A percentile compares a stretch with the other conserved stretches of the same genome.
Conservation (phyloP, 768 basidiomycete species). For the Psilocybe cyanescens region DNA sequence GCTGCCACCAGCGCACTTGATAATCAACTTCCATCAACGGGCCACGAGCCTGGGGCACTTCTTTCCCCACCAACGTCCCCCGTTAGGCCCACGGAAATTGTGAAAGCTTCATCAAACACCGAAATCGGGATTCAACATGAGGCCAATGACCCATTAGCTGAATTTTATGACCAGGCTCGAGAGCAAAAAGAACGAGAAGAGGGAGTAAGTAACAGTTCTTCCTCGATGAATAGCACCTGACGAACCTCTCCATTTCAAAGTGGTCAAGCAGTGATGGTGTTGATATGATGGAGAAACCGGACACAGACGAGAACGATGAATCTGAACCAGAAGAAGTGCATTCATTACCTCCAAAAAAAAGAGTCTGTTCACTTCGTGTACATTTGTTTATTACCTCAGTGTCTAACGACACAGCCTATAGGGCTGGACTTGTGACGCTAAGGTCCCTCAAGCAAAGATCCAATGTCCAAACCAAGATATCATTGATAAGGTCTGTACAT, state of each 20-base stretch:
- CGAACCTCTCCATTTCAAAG: constrained; percentile 21
- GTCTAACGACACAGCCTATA: constrained; percentile 26
- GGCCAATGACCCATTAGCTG: constrained; percentile 58
- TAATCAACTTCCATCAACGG: not conserved
- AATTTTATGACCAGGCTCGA: constrained; percentile 64
- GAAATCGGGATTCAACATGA: not conserved
- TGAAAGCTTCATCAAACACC: not conserved
- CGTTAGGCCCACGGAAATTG: not conserved
- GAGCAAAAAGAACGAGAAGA: constrained; percentile 39
- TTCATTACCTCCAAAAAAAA: constrained; percentile 12
- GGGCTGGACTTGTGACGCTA: constrained; percentile 72
- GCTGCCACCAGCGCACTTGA: not conserved
- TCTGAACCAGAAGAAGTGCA: constrained; percentile 24
- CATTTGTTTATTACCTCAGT: not conserved
- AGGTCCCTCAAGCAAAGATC: constrained; percentile 31
- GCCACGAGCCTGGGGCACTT: constrained; percentile 6
- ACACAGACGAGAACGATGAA: constrained; percentile 25
- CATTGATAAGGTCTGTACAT: constrained; percentile 61
- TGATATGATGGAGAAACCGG: constrained; percentile 8
- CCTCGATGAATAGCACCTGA: not conserved
- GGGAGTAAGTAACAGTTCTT: constrained; percentile 33
- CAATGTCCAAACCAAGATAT: constrained; percentile 71
- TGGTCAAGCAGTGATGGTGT: constrained; percentile 37
- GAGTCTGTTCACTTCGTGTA: constrained; percentile 12
- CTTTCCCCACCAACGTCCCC: constrained; percentile 21